Percentiles rank a stretch among this genome's conserved stretches.
Conservation (phyloP, 345 rosid genomes). For the Citrus inodora region DNA sequence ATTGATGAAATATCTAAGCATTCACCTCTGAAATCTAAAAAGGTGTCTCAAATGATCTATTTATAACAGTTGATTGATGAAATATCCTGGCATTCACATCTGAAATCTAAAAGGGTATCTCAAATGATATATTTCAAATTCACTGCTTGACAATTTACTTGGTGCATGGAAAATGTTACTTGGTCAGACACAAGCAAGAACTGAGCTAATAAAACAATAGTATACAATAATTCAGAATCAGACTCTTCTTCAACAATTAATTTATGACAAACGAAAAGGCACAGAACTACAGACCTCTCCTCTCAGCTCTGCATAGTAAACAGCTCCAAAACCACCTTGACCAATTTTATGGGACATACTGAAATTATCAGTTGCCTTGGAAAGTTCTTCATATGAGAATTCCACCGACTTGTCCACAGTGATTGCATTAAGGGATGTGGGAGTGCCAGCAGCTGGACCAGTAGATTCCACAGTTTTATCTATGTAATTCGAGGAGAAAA, state of each 20-base stretch:
- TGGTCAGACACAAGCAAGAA: neutral
- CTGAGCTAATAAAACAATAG: neutral
- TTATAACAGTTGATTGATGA: neutral
- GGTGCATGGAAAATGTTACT: neutral
- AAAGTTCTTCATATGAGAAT: constrained; percentile 87
- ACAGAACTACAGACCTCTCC: constrained; percentile 64
- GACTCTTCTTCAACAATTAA: neutral
- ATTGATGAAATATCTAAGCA: neutral
- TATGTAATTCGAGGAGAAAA: constrained; percentile 27
- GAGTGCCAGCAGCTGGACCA: constrained; percentile 20
- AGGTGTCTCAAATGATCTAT: neutral
- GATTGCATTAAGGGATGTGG: constrained; percentile 54
- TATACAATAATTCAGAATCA: neutral
- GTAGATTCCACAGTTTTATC: constrained; percentile 34
- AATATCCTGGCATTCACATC: neutral
- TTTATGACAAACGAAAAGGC: neutral
- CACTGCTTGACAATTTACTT: neutral
- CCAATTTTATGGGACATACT: constrained; percentile 88
- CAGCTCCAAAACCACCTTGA: constrained; percentile 89
- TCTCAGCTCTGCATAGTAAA: constrained; percentile 86
- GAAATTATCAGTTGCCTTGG: constrained; percentile 80
- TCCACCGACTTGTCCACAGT: constrained; percentile 86
- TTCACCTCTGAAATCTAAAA: neutral
- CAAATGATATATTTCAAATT: neutral
- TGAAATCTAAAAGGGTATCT: neutral